Percentiles rank a stretch among this genome's conserved stretches.
phyloP scores from a whole-genome alignment of 1,284 basidiomycete species.

The Tilletia caries region DNA sequence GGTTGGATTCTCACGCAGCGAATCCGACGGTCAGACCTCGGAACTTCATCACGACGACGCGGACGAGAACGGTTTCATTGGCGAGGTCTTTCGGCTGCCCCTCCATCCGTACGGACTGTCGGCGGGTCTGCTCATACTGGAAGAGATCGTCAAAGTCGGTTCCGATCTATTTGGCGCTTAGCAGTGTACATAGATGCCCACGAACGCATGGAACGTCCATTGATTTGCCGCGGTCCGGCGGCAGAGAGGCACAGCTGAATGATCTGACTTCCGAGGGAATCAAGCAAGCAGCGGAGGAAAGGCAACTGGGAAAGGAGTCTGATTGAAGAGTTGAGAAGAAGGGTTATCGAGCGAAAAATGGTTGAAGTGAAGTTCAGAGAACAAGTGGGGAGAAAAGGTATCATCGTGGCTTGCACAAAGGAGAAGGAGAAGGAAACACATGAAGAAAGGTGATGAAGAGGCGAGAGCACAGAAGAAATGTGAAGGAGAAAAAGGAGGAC shows the following conservation, averaged over 20 bases:
- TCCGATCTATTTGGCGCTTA: not conserved
- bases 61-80: conserved; percentile 9
- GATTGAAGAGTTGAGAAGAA: conserved; percentile 23
- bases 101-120: not conserved
- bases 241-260: too few species aligned
- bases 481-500: not conserved
- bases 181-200: too few species aligned
- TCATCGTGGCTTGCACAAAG: conserved; percentile 56
- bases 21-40: not conserved
- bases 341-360: not conserved
- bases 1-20: too few species aligned
- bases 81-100: conserved; percentile 1
- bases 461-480: not conserved
- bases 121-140: not conserved
- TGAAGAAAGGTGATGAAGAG: conserved; percentile 1
- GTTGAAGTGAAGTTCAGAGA: not conserved
- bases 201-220: too few species aligned
- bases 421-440: conserved; percentile 55
- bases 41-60: not conserved
- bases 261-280: too few species aligned
- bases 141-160: not conserved
- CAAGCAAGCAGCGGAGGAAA: too few species aligned
- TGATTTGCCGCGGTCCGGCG: too few species aligned
- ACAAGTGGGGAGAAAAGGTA: conserved; percentile 28
- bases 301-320: not conserved